Base-by-base conservation (phyloP, 2,329 filamentous ascomycete genomes). In the Penicillium sp. region DNA sequence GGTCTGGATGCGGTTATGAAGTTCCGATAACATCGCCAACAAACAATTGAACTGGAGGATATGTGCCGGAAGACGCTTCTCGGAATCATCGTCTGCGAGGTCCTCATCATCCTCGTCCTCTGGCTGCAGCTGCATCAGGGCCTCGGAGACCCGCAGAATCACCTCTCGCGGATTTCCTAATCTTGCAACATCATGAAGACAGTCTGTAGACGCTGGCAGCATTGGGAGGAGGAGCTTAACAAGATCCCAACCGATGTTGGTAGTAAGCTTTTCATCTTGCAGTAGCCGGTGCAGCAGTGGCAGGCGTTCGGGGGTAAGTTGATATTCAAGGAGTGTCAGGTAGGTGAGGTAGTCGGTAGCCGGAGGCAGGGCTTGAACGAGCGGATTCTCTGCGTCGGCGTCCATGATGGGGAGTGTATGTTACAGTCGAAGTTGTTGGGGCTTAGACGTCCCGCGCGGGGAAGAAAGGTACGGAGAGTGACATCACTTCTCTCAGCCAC, bases 191-290 rank as follows among this genome's bases (percentile, higher is more conserved):
- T 86, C 84, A 56, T 86, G 79, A 10, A 88, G 70, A 66, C 86
- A 88, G 63, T 82, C 76, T 51, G 81, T 77, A 0, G 84, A 85
- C 3, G 80, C 77, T 2, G 84, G 84, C 4, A 88, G 71, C 58
- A 86, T 77, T 2, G 85, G 85, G 16, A 87, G 74, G 2, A 88
- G 77, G 10, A 87, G 71, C 63, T 86, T 83, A 6, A 88, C 82
- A 43, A 88, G 70, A 69, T 88, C 86, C 86, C 86, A 88, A 57
- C 86, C 86, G 64, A 88, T 88, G 62, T 86, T 86, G 45, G 79
- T 79, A 4, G 84, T 86, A 35, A 88, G 70, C 47, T 79, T 81
- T 58, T 82, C 79, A 77, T 87, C 84, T 68, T 86, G 84, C 14
- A 88, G 75, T 21, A 87, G 76, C 35, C 79, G 74, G 64, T 86